Base-by-base conservation (phyloP, 164 flowering plant genomes). In the Kalanchoe fedtschenkoi region DNA sequence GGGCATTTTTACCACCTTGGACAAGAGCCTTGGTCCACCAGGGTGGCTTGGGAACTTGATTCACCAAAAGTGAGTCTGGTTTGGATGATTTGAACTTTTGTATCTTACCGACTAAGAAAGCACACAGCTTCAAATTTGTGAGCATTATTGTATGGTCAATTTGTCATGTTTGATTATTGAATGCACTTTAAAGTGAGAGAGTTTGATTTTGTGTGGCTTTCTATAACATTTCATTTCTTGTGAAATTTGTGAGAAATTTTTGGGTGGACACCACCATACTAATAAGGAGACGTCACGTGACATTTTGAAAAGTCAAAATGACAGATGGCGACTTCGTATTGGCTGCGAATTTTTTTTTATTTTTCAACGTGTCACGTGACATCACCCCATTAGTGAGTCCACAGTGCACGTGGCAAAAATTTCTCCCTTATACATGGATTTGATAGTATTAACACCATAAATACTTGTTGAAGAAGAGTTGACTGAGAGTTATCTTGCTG, bases 81-180 rank as follows among this genome's bases (percentile, higher is more conserved):
- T 44, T 19, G n/a, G 51, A 44, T 44, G 21, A 37, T 51, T 51
- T 26, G 32, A 51, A 9, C 32, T 51, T 51, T 26, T 51, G 16
- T 51, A 51, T 51, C 56, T 51, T 51, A 51, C 56, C 30, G 32
- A 51, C 56, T 51, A 26, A 51, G 56, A 51, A 51, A 51, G 16
- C 56, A 11, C 32, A 51, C 14, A 26, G 32, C 32, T 17, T 51
- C 14, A 51, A 10, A 10, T 51, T 51, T 26, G 2, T 24, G 56
- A 51, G 26, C 56, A 26, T 6, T 37, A n/a, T n/a, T n/a, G n/a
- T n/a, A n/a, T 51, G 56, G 26, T 51, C 30, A n/a, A 26, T 51
- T 4, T 26, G 28, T 13, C 3, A 51, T 51, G 10, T 43, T 26
- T 24, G 56, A 51, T 51, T 26, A 26, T 51, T 26, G 56, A 26